Percentiles rank a stretch among this genome's conserved stretches.
These are phyloP conservation scores for Thraustochytrium striatum DNA, from an alignment of 352 stramenopile genomes.

Conservation along the genomic window DNA sequence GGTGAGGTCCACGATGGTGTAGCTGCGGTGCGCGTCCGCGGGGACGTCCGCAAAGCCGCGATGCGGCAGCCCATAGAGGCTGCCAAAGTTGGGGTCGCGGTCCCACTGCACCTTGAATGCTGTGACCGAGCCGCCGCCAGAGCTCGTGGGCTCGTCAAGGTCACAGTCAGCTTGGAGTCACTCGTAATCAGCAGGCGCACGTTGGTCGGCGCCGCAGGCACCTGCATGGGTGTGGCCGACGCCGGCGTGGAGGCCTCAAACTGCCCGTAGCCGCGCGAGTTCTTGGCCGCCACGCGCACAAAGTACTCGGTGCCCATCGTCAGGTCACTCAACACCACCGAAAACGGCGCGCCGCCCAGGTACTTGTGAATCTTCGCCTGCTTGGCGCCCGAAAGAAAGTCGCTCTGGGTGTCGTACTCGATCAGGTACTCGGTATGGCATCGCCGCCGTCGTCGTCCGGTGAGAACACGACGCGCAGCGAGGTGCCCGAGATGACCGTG, in stretches of 20 bases:
- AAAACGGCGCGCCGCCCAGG: conserved; percentile 43
- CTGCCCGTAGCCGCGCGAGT: conserved; percentile 63
- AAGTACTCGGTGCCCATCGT: conserved; percentile 64
- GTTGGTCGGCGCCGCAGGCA: conserved; percentile 63
- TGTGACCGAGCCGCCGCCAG: conserved; percentile 57
- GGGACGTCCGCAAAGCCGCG: conserved; percentile 29
- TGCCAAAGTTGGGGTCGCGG: conserved; percentile 65
- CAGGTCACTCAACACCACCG: conserved; percentile 57
- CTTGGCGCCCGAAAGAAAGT: neutral
- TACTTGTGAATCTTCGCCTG: conserved; percentile 36
- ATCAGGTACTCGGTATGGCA: conserved; percentile 77
- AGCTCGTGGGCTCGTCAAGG: conserved; percentile 63
- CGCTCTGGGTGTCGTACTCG: conserved; percentile 76
- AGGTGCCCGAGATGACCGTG: conserved; percentile 68
- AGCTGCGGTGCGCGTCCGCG: conserved; percentile 46
- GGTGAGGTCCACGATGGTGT: conserved; percentile 61
- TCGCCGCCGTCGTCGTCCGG: conserved; percentile 76
- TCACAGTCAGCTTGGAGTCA: conserved; percentile 70
- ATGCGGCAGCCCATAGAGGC: conserved; percentile 46
- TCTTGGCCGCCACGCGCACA: conserved; percentile 86
- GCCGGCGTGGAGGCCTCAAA: conserved; percentile 69
- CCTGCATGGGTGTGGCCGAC: conserved; percentile 67
- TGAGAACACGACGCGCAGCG: conserved; percentile 66
- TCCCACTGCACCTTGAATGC: conserved; percentile 49
- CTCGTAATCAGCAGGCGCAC: conserved; percentile 61